Percentiles rank a stretch among this genome's conserved stretches.
These are phyloP conservation scores for Aspergillus fumigatiaffinis DNA, from an alignment of 2,329 filamentous ascomycete species.

Conservation along the genomic window DNA sequence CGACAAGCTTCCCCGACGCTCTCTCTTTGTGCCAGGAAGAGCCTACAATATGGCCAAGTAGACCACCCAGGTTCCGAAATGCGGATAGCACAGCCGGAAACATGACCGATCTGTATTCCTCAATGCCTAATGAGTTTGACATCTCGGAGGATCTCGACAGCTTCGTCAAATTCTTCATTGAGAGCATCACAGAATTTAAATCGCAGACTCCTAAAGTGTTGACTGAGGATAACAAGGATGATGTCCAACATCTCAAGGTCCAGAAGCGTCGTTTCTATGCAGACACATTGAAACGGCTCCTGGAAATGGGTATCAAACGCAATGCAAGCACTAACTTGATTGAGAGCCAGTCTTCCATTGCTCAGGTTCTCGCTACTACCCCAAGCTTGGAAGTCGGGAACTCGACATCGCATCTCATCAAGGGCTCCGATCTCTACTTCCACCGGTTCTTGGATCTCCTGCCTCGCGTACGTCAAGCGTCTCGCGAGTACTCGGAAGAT, in stretches of 20 bases:
- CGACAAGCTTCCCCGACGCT: slow-evolving; percentile 25
- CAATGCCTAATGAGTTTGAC: slow-evolving; percentile 52
- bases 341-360: slow-evolving; percentile 66
- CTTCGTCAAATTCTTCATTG: slow-evolving; percentile 66
- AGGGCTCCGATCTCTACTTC: slow-evolving; percentile 66
- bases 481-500: slow-evolving; percentile 76
- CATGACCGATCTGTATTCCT: slow-evolving; percentile 63
- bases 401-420: slow-evolving; percentile 18
- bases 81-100: slow-evolving; percentile 65
- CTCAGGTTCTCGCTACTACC: slow-evolving; percentile 63
- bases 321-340: slow-evolving; percentile 75
- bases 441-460: slow-evolving; percentile 74
- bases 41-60: slow-evolving; percentile 36
- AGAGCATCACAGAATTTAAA: slow-evolving; percentile 68
- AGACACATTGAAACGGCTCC: slow-evolving; percentile 76
- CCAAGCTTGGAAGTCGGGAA: slow-evolving; percentile 32
- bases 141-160: slow-evolving; percentile 58
- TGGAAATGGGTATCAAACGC: slow-evolving; percentile 83
- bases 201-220: slow-evolving; percentile 78
- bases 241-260: slow-evolving; percentile 83
- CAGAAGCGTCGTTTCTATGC: slow-evolving; percentile 87
- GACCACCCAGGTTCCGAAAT: slow-evolving; percentile 66
- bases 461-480: slow-evolving; percentile 61
- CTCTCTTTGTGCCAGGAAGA: slow-evolving; percentile 30
- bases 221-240: slow-evolving; percentile 79